Percentiles rank a stretch among this genome's conserved stretches.
These are phyloP conservation scores for Rhizophagus prolifer DNA, from an alignment of 192 early-diverging fungal species.

Conservation along the genomic window DNA sequence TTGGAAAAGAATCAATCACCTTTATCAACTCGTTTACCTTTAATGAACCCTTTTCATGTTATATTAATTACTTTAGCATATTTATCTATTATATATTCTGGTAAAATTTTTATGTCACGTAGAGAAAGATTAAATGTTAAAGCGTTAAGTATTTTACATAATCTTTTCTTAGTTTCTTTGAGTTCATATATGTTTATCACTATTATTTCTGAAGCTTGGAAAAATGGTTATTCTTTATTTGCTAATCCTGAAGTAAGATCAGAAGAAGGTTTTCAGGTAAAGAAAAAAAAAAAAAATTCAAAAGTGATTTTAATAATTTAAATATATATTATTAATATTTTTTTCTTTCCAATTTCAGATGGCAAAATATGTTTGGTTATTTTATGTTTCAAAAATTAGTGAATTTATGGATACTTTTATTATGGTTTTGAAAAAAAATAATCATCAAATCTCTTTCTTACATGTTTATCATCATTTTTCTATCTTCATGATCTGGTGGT, in stretches of 20 bases:
- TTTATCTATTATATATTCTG: slow-evolving; percentile 46
- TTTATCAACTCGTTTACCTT: slow-evolving; percentile 43
- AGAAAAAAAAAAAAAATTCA: too few relatives aligned
- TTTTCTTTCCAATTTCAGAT: slow-evolving; percentile 41
- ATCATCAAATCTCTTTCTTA: slow-evolving; percentile 64
- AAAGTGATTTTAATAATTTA: too few relatives aligned
- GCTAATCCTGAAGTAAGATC: slow-evolving; percentile 53
- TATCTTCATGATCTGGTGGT: slow-evolving; percentile 65
- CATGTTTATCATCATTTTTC: slow-evolving; percentile 69
- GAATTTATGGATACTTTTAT: slow-evolving; percentile 69
- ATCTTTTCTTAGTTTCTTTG: slow-evolving; percentile 53
- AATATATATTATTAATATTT: too few relatives aligned
- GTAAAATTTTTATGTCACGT: slow-evolving; percentile 51
- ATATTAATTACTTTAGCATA: slow-evolving; percentile 49
- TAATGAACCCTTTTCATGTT: slow-evolving; percentile 68
- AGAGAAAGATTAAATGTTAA: slow-evolving; percentile 49
- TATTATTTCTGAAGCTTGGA: slow-evolving; percentile 48
- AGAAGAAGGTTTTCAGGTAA: slow-evolving; percentile 46
- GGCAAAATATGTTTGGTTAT: slow-evolving; percentile 65
- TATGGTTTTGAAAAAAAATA: slow-evolving; percentile 69
- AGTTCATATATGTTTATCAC: slow-evolving; percentile 57
- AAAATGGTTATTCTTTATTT: slow-evolving; percentile 47
- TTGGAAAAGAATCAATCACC: slow-evolving; percentile 38
- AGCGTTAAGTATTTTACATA: slow-evolving; percentile 52
- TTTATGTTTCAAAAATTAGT: slow-evolving; percentile 62